Conservation (phyloP, 139 green algal genomes). For the Haematococcus sp. region DNA sequence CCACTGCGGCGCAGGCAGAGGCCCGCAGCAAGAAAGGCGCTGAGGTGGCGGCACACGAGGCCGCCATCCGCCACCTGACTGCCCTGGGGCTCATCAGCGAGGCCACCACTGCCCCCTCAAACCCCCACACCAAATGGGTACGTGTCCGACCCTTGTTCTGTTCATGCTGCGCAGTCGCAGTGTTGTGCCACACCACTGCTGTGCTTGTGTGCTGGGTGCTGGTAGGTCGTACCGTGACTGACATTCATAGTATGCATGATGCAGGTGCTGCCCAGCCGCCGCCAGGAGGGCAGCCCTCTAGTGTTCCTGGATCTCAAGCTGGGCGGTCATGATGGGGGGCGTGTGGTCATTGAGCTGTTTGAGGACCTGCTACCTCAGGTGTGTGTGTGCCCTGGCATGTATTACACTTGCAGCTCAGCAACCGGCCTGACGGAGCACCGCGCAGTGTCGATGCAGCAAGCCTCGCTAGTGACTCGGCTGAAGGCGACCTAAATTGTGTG, state of each 20-base stretch:
- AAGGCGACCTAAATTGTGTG: not conserved
- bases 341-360: conserved; percentile 5
- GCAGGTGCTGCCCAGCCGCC: not conserved
- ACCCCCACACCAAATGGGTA: not conserved
- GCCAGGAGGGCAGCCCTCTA: not conserved
- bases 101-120: not conserved
- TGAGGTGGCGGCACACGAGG: not conserved
- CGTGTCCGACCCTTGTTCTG: no score
- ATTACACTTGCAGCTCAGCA: not conserved
- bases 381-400: not conserved
- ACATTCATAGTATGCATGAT: not conserved
- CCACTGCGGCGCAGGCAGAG: not conserved
- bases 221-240: not conserved
- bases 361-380: not conserved
- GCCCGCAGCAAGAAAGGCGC: not conserved
- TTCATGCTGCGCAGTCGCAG: no score
- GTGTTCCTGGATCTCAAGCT: not conserved
- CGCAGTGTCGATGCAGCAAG: not conserved
- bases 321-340: not conserved
- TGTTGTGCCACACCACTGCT: not conserved
- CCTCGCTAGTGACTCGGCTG: not conserved
- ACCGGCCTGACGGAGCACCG: not conserved
- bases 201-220: not conserved
- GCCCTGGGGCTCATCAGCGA: not conserved
- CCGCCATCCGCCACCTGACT: not conserved